Percentiles rank a stretch among this genome's conserved stretches.
phyloP scores from a whole-genome alignment of 345 rosid species.

The Linum usitatissimum region DNA sequence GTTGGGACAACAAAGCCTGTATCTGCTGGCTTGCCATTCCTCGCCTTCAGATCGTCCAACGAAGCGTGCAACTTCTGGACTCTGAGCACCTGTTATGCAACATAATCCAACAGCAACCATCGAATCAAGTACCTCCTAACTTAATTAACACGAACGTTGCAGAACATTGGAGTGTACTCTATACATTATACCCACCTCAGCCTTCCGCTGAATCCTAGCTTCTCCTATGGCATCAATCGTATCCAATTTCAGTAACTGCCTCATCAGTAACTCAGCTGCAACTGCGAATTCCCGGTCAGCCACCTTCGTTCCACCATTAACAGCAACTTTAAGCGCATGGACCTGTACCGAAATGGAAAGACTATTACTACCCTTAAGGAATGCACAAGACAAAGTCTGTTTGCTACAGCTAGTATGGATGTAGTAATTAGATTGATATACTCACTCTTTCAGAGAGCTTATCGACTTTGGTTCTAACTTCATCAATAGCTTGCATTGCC shows the following conservation, averaged over 20 bases:
- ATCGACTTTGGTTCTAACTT: slow-evolving; percentile 49
- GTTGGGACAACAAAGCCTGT: slow-evolving; percentile 33
- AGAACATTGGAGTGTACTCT: background rate
- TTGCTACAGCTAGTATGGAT: background rate
- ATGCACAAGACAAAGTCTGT: slow-evolving; percentile 1
- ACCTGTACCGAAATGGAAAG: slow-evolving; percentile 29
- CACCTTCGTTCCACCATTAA: slow-evolving; percentile 53
- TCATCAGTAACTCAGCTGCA: slow-evolving; percentile 78
- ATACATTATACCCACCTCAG: slow-evolving; percentile 49
- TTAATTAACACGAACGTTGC: background rate
- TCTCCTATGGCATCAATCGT: slow-evolving; percentile 76
- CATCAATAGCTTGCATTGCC: slow-evolving; percentile 44
- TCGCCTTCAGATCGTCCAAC: slow-evolving; percentile 59
- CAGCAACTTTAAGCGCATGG: slow-evolving; percentile 53
- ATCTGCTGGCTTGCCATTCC: slow-evolving; percentile 45
- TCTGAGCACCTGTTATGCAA: slow-evolving; percentile 49
- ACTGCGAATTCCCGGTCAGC: slow-evolving; percentile 48
- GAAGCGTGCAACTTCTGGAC: slow-evolving; percentile 58
- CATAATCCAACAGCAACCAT: slow-evolving; percentile 3
- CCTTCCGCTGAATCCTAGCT: slow-evolving; percentile 63
- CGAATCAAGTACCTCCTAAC: background rate
- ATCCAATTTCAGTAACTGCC: slow-evolving; percentile 72
- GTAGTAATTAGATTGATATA: background rate
- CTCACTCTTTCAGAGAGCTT: slow-evolving; percentile 71
- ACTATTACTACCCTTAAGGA: background rate